These are phyloP conservation scores for Chloris gayana DNA, from an alignment of 176 grass and related monocot species.

Conservation along the genomic window DNA sequence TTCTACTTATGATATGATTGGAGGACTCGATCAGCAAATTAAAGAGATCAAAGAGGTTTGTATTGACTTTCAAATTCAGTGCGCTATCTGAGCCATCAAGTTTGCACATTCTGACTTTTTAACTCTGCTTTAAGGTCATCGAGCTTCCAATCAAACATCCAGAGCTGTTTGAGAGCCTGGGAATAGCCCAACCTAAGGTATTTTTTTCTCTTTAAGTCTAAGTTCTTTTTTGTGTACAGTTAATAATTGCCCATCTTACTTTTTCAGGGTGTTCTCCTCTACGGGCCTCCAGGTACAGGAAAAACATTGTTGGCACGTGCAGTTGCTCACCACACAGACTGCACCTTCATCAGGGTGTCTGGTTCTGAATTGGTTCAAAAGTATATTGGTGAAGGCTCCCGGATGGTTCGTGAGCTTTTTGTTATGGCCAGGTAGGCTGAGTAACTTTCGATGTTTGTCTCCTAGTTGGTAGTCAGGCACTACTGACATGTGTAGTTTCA, in stretches of 20 bases:
- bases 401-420: constrained; percentile 98
- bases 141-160: constrained; percentile 99
- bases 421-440: constrained; percentile 92
- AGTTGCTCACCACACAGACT: constrained; percentile 98
- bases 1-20: constrained; percentile 99
- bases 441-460: neutral
- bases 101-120: constrained; percentile 9
- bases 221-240: neutral
- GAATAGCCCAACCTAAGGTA: constrained; percentile 99
- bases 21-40: constrained; percentile 98
- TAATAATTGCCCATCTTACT: constrained; percentile 7
- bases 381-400: constrained; percentile 97
- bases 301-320: constrained; percentile 95
- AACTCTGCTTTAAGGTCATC: constrained; percentile 74
- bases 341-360: constrained; percentile 98
- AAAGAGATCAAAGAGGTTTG: constrained; percentile 99
- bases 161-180: constrained; percentile 95
- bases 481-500: neutral
- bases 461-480: neutral
- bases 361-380: constrained; percentile 99
- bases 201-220: neutral
- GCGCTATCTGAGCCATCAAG: neutral
- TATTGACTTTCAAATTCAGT: constrained; percentile 27
- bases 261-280: constrained; percentile 93
- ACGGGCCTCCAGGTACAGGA: constrained; percentile 95